A percentile compares a stretch with the other conserved stretches of the same genome.
These are phyloP conservation scores for Nasturtium officinale DNA, from an alignment of 345 rosid species.

Conservation along the genomic window DNA sequence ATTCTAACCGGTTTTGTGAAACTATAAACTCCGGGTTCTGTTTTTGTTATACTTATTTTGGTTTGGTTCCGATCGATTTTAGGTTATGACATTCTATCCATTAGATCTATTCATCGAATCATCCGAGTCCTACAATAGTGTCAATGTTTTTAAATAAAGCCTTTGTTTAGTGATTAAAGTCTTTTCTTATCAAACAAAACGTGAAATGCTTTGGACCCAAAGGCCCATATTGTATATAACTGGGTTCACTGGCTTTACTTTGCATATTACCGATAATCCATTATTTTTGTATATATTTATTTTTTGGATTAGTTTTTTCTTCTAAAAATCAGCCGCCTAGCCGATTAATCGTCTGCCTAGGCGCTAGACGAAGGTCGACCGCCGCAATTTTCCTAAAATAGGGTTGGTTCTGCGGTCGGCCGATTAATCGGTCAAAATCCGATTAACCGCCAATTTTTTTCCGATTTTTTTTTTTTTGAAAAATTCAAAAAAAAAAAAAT, in stretches of 20 bases:
- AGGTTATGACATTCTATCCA: neutral
- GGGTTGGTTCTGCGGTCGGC: no score
- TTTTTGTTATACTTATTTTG: neutral
- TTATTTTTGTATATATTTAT: neutral
- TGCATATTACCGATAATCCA: neutral
- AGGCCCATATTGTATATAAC: slow-evolving; percentile 5
- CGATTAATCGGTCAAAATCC: no score
- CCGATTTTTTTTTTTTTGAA: no score
- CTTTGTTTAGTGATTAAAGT: neutral
- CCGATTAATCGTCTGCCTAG: no score
- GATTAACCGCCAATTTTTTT: no score
- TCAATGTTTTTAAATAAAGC: neutral
- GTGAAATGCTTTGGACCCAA: neutral
- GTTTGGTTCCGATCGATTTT: neutral
- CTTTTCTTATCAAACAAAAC: neutral
- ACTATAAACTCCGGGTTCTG: neutral
- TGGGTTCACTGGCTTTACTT: neutral
- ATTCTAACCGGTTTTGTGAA: neutral
- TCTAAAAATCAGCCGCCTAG: no score
- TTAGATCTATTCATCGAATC: neutral
- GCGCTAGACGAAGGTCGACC: no score
- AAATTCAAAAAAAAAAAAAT: no score
- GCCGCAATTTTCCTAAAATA: no score
- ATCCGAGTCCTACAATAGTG: neutral
- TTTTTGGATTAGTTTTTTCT: no score